These are phyloP conservation scores for Chaetoscypha palmicola DNA, from an alignment of 2,329 filamentous ascomycete genomes.

Conservation along the genomic window DNA sequence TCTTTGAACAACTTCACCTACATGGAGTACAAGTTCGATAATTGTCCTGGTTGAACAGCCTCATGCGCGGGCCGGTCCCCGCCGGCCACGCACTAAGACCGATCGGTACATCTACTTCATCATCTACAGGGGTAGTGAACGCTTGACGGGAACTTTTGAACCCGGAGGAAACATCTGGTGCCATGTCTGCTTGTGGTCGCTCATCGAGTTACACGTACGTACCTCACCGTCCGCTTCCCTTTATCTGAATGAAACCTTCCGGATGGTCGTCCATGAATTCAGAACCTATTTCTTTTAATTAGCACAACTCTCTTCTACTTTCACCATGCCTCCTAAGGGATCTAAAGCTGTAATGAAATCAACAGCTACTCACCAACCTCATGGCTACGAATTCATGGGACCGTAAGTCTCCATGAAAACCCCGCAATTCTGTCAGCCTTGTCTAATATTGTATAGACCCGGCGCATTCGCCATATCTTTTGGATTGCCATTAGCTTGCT, in stretches of 20 bases:
- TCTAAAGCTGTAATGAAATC: conserved; percentile 16
- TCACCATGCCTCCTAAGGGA: conserved; percentile 23
- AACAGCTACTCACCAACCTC: conserved; percentile 13
- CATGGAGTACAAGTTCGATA: too few species aligned
- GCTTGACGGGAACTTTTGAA: conserved; percentile 1
- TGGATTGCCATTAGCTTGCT: conserved; percentile 71
- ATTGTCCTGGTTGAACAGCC: too few species aligned
- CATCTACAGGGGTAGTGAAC: background rate
- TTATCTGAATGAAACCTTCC: conserved; percentile 3
- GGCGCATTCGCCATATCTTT: conserved; percentile 75
- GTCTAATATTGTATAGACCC: conserved; percentile 43
- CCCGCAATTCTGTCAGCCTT: background rate
- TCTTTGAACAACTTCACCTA: too few species aligned
- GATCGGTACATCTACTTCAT: background rate
- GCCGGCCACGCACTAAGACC: background rate
- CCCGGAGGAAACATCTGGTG: conserved; percentile 3
- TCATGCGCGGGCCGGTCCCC: too few species aligned
- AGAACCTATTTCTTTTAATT: background rate
- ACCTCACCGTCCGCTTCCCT: too few species aligned
- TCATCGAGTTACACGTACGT: too few species aligned
- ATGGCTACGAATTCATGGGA: conserved; percentile 32
- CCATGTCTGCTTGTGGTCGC: background rate
- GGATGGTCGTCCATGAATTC: conserved; percentile 6
- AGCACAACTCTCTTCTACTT: conserved; percentile 3
- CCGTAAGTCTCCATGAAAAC: conserved; percentile 24